Conservation (phyloP, 2,329 filamentous ascomycete genomes). For the Dactylellina leptospora region DNA sequence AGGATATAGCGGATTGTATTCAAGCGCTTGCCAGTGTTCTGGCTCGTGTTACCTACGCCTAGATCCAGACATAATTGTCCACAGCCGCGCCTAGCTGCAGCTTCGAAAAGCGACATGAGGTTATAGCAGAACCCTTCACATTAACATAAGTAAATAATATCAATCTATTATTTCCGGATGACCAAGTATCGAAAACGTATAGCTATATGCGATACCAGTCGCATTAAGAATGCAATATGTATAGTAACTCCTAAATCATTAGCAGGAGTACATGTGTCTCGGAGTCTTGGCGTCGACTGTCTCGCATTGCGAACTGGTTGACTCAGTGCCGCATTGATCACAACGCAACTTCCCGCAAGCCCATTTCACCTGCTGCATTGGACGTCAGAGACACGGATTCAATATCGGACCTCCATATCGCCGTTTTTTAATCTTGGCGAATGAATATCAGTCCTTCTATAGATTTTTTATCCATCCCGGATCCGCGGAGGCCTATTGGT, state of each 20-base stretch:
- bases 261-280: slow-evolving; percentile 22
- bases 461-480: background rate
- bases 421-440: too few species aligned
- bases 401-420: too few species aligned
- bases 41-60: slow-evolving; percentile 32
- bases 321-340: slow-evolving; percentile 45
- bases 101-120: background rate
- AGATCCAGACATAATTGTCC: slow-evolving; percentile 14
- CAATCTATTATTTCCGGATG: slow-evolving; percentile 24
- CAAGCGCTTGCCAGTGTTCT: slow-evolving; percentile 34
- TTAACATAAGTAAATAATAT: slow-evolving; percentile 6
- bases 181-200: background rate
- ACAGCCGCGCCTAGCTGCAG: slow-evolving; percentile 29
- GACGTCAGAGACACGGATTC: background rate
- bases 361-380: background rate
- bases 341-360: background rate
- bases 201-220: slow-evolving; percentile 1
- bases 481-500: slow-evolving; percentile 22
- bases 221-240: background rate
- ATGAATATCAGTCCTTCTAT: too few species aligned
- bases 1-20: slow-evolving; percentile 12
- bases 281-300: slow-evolving; percentile 42
- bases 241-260: slow-evolving; percentile 2
- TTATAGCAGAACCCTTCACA: background rate
- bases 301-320: slow-evolving; percentile 17